These are phyloP conservation scores for Bertia moriformis DNA, from an alignment of 2,329 filamentous ascomycete genomes.

Conservation along the genomic window DNA sequence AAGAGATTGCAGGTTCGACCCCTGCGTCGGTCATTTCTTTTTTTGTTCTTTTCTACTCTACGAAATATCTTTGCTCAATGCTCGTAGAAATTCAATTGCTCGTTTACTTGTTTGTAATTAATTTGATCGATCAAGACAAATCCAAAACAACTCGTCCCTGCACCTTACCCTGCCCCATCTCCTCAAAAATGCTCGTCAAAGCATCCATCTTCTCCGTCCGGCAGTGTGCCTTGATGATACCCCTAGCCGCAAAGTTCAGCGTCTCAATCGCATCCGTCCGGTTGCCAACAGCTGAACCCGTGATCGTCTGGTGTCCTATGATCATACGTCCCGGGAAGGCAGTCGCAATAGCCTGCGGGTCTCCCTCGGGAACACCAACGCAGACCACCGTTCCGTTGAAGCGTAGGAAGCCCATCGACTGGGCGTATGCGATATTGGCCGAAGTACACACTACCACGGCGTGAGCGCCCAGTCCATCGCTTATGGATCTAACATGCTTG, in stretches of 20 bases:
- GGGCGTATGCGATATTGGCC: conserved; percentile 31
- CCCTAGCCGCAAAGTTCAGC: conserved; percentile 27
- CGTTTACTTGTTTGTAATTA: neutral
- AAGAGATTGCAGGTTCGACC: conserved; percentile 33
- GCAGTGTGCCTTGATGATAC: conserved; percentile 8
- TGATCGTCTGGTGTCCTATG: conserved; percentile 24
- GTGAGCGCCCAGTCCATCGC: conserved; percentile 41
- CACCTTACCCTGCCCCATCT: conserved; percentile 7
- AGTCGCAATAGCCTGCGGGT: conserved; percentile 23
- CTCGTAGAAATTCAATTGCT: too few species aligned
- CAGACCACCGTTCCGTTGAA: conserved; percentile 34
- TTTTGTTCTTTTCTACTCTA: neutral
- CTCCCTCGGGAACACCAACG: conserved; percentile 32
- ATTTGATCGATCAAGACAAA: conserved; percentile 2
- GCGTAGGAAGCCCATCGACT: conserved; percentile 27
- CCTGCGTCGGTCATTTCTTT: conserved; percentile 12
- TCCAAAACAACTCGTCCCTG: conserved; percentile 8
- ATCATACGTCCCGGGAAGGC: conserved; percentile 25
- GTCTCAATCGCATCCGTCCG: conserved; percentile 31
- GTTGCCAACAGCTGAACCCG: conserved; percentile 32
- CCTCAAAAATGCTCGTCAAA: conserved; percentile 7
- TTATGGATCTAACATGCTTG: conserved; percentile 38
- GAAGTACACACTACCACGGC: conserved; percentile 42
- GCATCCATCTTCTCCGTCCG: conserved; percentile 7
- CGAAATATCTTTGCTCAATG: too few species aligned